Evolutionary conservation across 192 early-diverging fungal genomes (phyloP).

Genomic region (Oehlia diaphana): DNA sequence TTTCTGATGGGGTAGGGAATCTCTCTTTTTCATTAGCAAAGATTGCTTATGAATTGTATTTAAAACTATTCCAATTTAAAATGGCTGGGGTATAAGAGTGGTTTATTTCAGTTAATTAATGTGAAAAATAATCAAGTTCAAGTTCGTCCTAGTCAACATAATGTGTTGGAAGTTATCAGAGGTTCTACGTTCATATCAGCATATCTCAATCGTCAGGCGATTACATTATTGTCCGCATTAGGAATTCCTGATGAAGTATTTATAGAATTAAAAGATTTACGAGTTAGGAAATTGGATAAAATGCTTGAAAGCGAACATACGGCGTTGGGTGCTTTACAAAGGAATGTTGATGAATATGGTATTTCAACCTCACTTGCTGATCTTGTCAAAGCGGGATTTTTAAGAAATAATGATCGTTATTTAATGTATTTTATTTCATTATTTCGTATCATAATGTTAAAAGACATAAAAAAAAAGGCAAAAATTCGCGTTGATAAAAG

Average conservation of each 20-base stretch:
- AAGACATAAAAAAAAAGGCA: slow-evolving; percentile 53
- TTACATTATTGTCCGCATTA: slow-evolving; percentile 56
- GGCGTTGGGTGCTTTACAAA: slow-evolving; percentile 38
- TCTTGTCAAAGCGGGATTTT: slow-evolving; percentile 52
- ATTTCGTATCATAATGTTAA: slow-evolving; percentile 45
- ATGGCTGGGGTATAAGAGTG: slow-evolving; percentile 68
- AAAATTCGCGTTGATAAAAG: slow-evolving; percentile 54
- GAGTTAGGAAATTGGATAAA: slow-evolving; percentile 39
- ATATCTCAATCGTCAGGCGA: slow-evolving; percentile 67
- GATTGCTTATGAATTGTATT: slow-evolving; percentile 42
- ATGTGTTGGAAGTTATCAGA: slow-evolving; percentile 59
- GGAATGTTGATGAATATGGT: slow-evolving; percentile 49
- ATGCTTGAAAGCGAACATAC: slow-evolving; percentile 39
- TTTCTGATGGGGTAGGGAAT: slow-evolving; percentile 76
- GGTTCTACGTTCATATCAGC: slow-evolving; percentile 50
- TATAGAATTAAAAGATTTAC: slow-evolving; percentile 44
- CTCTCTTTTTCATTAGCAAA: slow-evolving; percentile 53
- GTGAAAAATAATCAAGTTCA: slow-evolving; percentile 39
- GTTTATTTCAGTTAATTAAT: slow-evolving; percentile 40
- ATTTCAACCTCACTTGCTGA: slow-evolving; percentile 38
- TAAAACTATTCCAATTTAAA: slow-evolving; percentile 54
- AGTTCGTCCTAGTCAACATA: slow-evolving; percentile 54
- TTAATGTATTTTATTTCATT: slow-evolving; percentile 45
- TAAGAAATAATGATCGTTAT: slow-evolving; percentile 43
- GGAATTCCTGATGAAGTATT: slow-evolving; percentile 61